These are phyloP conservation scores for Kazachstania psychrophila DNA, from an alignment of 805 yeast species.

Conservation along the genomic window DNA sequence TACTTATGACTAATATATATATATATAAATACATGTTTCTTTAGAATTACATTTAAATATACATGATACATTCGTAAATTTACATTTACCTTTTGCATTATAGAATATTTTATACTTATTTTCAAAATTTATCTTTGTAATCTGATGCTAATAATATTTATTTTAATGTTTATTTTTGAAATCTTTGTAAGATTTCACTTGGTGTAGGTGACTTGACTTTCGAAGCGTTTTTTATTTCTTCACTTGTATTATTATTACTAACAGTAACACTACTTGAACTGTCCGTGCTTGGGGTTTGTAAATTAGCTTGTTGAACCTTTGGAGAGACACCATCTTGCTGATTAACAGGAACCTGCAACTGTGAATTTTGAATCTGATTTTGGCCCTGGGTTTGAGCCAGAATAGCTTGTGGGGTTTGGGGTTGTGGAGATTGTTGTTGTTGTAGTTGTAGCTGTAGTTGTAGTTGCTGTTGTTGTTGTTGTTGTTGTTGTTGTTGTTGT, in stretches of 20 bases:
- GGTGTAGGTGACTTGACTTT: conserved; percentile 28
- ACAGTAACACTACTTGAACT: neutral
- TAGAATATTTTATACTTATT: too few species aligned
- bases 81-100: too few species aligned
- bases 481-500: conserved; percentile 4
- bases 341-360: neutral
- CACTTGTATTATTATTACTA: neutral
- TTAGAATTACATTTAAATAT: too few species aligned
- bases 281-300: neutral
- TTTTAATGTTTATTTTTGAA: conserved; percentile 24
- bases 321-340: neutral
- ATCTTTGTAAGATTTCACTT: conserved; percentile 27
- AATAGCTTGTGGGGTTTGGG: neutral
- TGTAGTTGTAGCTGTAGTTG: neutral
- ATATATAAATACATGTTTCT: too few species aligned
- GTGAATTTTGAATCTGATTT: neutral
- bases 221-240: neutral
- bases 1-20: too few species aligned
- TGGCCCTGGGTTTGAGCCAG: neutral
- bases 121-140: neutral
- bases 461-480: neutral
- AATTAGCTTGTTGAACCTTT: neutral
- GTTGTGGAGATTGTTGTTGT: neutral
- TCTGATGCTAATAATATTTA: conserved; percentile 5
- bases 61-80: too few species aligned